A percentile compares a stretch with the other conserved stretches of the same genome.
phyloP scores from a whole-genome alignment of 257 asterid species.

The Solanum lycopersicoides region DNA sequence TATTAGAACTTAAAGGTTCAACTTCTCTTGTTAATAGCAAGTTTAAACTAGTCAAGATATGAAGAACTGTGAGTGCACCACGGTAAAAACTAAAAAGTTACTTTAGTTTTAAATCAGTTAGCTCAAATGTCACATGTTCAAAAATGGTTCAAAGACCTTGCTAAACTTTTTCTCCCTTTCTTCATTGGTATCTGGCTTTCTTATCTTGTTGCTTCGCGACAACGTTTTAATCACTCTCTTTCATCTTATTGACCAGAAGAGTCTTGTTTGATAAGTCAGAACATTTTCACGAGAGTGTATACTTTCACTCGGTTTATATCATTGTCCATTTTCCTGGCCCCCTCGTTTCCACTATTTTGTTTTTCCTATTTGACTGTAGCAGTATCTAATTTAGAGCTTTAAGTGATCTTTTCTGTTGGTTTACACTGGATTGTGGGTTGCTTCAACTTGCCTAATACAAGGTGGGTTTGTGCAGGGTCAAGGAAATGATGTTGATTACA shows the following conservation, averaged over 20 bases:
- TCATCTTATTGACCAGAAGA: background rate
- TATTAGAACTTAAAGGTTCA: background rate
- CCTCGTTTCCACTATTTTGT: background rate
- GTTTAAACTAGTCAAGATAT: background rate
- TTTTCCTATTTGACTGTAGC: background rate
- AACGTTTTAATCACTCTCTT: background rate
- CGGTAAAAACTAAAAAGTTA: background rate
- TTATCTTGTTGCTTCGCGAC: background rate
- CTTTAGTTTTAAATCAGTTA: background rate
- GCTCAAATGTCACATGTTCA: background rate
- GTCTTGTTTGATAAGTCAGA: background rate
- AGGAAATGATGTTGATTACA: slow-evolving; percentile 66
- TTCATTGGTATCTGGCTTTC: background rate
- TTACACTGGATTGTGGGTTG: background rate
- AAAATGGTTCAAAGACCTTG: background rate
- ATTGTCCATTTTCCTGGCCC: background rate
- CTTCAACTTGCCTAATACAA: background rate
- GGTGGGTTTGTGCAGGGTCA: slow-evolving; percentile 45
- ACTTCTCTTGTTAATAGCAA: background rate
- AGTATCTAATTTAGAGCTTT: background rate
- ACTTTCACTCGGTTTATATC: background rate
- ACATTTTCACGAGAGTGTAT: background rate
- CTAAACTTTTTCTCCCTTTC: background rate
- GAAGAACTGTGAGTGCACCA: background rate
- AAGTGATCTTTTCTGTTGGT: background rate